Percentiles rank a stretch among this genome's conserved stretches.
Conservation (phyloP, 176 grass and related monocot species). For the Aegilops umbellulata region DNA sequence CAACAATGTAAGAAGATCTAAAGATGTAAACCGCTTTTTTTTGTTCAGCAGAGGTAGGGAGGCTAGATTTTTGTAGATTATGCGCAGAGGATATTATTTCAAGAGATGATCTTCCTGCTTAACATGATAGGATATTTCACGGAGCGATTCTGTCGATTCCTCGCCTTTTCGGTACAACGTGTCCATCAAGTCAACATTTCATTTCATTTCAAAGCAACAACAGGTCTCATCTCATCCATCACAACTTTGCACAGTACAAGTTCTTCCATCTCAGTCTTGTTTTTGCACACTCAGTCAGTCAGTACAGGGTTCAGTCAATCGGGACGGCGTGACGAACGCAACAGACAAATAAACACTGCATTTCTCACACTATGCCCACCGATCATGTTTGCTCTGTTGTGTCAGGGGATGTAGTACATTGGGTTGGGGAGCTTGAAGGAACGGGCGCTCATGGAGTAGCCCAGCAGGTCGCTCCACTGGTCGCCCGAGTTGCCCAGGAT, state of each 20-base stretch:
- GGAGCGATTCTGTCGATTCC: too few species aligned
- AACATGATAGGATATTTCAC: too few species aligned
- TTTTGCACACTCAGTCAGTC: slow-evolving; percentile 19
- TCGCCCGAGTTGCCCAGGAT: slow-evolving; percentile 85
- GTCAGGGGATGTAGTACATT: slow-evolving; percentile 72
- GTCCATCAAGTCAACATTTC: not conserved
- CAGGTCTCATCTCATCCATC: not conserved
- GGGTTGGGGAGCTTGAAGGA: slow-evolving; percentile 91
- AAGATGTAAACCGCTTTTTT: too few species aligned
- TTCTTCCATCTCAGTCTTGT: not conserved
- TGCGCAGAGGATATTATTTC: too few species aligned
- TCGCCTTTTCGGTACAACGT: not conserved
- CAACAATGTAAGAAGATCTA: too few species aligned
- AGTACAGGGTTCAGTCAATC: not conserved
- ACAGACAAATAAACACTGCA: slow-evolving; percentile 27
- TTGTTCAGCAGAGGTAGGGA: too few species aligned
- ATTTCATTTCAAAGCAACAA: not conserved
- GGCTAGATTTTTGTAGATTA: too few species aligned
- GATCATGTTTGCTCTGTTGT: not conserved
- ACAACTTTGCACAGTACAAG: slow-evolving; percentile 16
- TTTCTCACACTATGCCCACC: not conserved
- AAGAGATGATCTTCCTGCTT: too few species aligned
- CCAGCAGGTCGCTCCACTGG: slow-evolving; percentile 83
- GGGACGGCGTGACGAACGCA: not conserved
- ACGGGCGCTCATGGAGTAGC: slow-evolving; percentile 53